Conservation (phyloP, 2,329 filamentous ascomycete species). For the Fusarium pilosicola region DNA sequence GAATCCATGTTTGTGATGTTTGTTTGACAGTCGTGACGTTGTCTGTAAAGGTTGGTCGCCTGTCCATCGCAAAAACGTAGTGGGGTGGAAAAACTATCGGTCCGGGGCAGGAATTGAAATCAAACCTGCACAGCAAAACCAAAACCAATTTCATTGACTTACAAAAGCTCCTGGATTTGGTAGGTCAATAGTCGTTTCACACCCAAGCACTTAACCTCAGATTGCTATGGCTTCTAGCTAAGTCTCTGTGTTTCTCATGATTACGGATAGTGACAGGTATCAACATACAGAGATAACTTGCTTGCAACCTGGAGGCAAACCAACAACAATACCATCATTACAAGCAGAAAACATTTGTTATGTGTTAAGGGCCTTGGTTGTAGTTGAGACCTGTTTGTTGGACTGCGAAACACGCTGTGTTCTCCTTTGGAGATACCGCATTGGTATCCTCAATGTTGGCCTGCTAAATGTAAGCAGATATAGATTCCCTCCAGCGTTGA, state of each 20-base stretch:
- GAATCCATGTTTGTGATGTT: constrained; percentile 63
- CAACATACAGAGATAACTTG: not conserved
- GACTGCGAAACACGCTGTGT: not conserved
- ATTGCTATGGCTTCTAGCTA: not conserved
- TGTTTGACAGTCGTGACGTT: constrained; percentile 30
- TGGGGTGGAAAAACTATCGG: constrained; percentile 25
- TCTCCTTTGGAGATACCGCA: no score
- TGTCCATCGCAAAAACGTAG: constrained; percentile 17
- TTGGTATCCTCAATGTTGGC: no score
- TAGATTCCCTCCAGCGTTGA: no score
- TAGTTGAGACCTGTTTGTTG: not conserved
- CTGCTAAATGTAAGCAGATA: no score
- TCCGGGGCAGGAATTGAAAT: constrained; percentile 1
- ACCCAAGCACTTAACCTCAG: not conserved
- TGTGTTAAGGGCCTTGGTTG: not conserved
- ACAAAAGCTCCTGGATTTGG: not conserved
- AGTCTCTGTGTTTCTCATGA: not conserved
- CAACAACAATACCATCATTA: constrained; percentile 4
- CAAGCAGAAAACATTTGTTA: not conserved
- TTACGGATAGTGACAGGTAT: not conserved
- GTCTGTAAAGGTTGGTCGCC: constrained; percentile 19
- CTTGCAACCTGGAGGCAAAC: not conserved
- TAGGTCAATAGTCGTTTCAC: not conserved
- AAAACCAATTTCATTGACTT: no score
- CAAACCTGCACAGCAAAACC: no score